phyloP scores from a whole-genome alignment of 1,284 basidiomycete species.

The Microbotryum saponariae region DNA sequence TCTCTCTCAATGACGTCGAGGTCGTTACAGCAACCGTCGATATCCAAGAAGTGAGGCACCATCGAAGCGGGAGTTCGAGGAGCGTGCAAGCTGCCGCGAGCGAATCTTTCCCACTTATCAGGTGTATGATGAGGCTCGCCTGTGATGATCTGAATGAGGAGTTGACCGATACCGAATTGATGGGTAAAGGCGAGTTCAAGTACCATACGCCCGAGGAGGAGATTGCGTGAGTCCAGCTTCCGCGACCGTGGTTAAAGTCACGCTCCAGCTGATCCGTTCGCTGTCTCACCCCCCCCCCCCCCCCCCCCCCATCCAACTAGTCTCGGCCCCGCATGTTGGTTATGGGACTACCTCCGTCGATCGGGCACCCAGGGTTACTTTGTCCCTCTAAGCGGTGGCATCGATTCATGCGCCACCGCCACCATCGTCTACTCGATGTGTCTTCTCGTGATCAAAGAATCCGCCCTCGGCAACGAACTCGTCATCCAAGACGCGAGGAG shows the following conservation, averaged over 20 bases:
- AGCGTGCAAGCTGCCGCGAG: slow-evolving; percentile 75
- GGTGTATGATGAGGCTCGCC: slow-evolving; percentile 67
- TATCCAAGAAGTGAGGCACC: slow-evolving; percentile 84
- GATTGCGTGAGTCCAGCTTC: slow-evolving; percentile 66
- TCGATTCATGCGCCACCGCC: slow-evolving; percentile 93
- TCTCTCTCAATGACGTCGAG: slow-evolving; percentile 90
- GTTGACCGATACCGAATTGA: slow-evolving; percentile 46
- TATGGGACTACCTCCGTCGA: slow-evolving; percentile 96
- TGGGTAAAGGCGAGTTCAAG: slow-evolving; percentile 50
- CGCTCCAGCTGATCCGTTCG: neutral
- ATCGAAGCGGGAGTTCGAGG: slow-evolving; percentile 66
- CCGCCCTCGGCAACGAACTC: slow-evolving; percentile 59
- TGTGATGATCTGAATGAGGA: slow-evolving; percentile 59
- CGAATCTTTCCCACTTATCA: slow-evolving; percentile 66
- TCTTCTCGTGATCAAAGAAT: slow-evolving; percentile 65
- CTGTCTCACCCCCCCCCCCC: neutral
- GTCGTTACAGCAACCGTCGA: slow-evolving; percentile 92
- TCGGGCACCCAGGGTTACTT: slow-evolving; percentile 94
- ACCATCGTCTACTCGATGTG: slow-evolving; percentile 97
- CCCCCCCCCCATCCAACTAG: slow-evolving; percentile 45
- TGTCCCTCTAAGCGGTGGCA: slow-evolving; percentile 91
- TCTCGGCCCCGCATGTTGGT: slow-evolving; percentile 94
- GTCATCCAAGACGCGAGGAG: slow-evolving; percentile 86
- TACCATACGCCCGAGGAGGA: slow-evolving; percentile 93
- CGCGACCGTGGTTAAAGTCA: too few species aligned